phyloP scores from a whole-genome alignment of 2,329 filamentous ascomycete genomes.

The Paecilomyces variotii region DNA sequence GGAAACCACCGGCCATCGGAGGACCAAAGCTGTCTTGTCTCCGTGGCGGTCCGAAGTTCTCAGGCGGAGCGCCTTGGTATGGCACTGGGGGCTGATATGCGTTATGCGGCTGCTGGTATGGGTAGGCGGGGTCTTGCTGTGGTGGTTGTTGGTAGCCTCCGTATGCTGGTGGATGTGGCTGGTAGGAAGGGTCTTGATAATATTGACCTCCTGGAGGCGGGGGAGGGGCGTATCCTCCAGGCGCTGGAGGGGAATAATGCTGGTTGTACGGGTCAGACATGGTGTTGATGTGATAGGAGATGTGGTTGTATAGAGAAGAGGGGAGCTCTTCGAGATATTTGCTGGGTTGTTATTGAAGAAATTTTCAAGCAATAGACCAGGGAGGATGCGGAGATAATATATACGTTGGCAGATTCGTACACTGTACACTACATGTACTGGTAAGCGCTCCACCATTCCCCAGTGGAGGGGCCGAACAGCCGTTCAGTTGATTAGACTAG shows the following conservation, averaged over 20 bases:
- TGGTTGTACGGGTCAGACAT: slow-evolving; percentile 49
- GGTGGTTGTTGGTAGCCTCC: slow-evolving; percentile 22
- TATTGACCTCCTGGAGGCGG: slow-evolving; percentile 18
- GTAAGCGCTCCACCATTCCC: no score
- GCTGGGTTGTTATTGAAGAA: neutral
- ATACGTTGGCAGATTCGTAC: neutral
- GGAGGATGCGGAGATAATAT: neutral
- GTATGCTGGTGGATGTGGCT: slow-evolving; percentile 4
- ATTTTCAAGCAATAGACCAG: neutral
- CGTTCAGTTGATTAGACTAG: neutral
- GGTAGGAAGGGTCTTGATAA: slow-evolving; percentile 10
- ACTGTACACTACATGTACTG: no score
- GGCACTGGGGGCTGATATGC: slow-evolving; percentile 18
- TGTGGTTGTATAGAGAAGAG: neutral
- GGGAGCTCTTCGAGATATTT: neutral
- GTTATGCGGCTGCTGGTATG: slow-evolving; percentile 19
- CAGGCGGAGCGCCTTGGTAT: slow-evolving; percentile 21
- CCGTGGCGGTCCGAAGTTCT: slow-evolving; percentile 39
- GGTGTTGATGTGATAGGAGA: slow-evolving; percentile 4
- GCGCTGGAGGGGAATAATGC: slow-evolving; percentile 20
- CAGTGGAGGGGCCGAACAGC: neutral
- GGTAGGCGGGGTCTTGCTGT: slow-evolving; percentile 18
- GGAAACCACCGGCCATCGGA: slow-evolving; percentile 39
- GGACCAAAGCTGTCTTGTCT: slow-evolving; percentile 27
- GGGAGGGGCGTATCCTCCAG: slow-evolving; percentile 11